Evolutionary conservation across 805 yeast genomes (phyloP), one percentile per base, ranked within the genome.

Genomic region (Jamesozyma lodderae): DNA sequence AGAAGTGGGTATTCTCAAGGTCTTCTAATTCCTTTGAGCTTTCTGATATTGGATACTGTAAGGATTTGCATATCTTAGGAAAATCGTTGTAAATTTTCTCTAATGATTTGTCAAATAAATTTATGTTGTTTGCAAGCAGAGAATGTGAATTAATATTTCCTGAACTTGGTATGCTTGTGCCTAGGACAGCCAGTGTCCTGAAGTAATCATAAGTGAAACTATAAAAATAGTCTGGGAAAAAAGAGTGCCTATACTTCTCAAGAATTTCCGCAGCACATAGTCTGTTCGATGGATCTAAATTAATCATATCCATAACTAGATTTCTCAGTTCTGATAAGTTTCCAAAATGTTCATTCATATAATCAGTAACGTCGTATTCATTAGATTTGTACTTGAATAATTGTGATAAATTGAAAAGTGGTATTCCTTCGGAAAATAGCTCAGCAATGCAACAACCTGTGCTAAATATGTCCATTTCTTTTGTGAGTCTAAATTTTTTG

Each of bases 381-480:
- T 77, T 72, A 41, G 73, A 73, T 50, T 79, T 79, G 59, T 81
- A 92, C 59, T 79, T 83, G 67, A 84, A 90, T 43, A 88, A 64
- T 52, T 88, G 95, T 0, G 97, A 78, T 10, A 92, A 68, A 0
- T 94, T 79, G 58, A 92, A 90, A 0, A 85, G 69, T 0, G 96
- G 83, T 14, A 82, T 71, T 0, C 96, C 96, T 46, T 92, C 97
- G 15, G 77, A 63, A 46, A 81, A 85, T 6, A 92, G 60, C 57
- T 92, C 98, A 1, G 94, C 95, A 47, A 92, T 79, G 3, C 83
- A 86, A 63, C 98, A 92, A 0, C 94, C 94, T 32, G 79, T 54
- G 38, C 86, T 73, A 55, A 84, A 84, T 18, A 90, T 66, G 59
- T 92, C 98, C 92, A 84, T 83, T 35, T 72, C 72, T 20, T 67